These are phyloP conservation scores for Fusarium circinatum DNA, from an alignment of 2,329 filamentous ascomycete species.

Conservation along the genomic window DNA sequence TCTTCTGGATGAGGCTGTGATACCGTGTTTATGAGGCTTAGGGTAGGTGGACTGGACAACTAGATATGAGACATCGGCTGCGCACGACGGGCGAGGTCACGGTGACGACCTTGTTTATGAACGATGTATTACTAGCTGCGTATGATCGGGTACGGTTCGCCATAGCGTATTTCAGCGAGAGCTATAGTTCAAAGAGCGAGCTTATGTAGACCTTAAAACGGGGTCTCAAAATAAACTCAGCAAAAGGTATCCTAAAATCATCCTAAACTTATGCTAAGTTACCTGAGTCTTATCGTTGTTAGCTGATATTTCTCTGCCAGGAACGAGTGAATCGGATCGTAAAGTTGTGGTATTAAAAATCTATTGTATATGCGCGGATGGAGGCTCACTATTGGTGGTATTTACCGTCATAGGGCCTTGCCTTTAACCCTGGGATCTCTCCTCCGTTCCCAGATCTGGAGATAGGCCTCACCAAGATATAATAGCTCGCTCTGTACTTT, in stretches of 20 bases:
- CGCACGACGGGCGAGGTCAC: slow-evolving; percentile 3
- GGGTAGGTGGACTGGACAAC: slow-evolving; percentile 11
- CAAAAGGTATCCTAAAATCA: too few relatives aligned
- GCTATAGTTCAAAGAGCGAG: slow-evolving; percentile 35
- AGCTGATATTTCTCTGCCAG: slow-evolving; percentile 25
- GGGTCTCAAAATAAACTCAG: too few relatives aligned
- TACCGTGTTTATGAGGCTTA: slow-evolving; percentile 36
- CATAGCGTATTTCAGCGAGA: slow-evolving; percentile 33
- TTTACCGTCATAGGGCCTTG: slow-evolving; percentile 32
- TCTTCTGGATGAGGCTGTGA: slow-evolving; percentile 24
- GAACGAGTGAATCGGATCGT: background rate
- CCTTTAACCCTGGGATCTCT: slow-evolving; percentile 60
- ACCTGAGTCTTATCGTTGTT: too few relatives aligned
- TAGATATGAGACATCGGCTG: slow-evolving; percentile 13
- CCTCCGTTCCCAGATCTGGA: slow-evolving; percentile 95
- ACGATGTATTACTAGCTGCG: slow-evolving; percentile 38
- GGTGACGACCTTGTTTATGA: slow-evolving; percentile 7
- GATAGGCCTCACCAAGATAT: slow-evolving; percentile 92
- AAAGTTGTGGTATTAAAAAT: slow-evolving; percentile 30
- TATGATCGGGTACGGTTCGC: slow-evolving; percentile 21
- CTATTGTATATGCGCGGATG: background rate
- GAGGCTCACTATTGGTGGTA: slow-evolving; percentile 4
- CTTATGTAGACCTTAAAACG: background rate
- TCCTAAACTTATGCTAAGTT: too few relatives aligned
- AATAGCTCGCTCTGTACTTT: slow-evolving; percentile 88